A percentile compares a stretch with the other conserved stretches of the same genome.
phyloP scores from a whole-genome alignment of 495 filamentous ascomycete genomes.

The Penicillium paradoxum region DNA sequence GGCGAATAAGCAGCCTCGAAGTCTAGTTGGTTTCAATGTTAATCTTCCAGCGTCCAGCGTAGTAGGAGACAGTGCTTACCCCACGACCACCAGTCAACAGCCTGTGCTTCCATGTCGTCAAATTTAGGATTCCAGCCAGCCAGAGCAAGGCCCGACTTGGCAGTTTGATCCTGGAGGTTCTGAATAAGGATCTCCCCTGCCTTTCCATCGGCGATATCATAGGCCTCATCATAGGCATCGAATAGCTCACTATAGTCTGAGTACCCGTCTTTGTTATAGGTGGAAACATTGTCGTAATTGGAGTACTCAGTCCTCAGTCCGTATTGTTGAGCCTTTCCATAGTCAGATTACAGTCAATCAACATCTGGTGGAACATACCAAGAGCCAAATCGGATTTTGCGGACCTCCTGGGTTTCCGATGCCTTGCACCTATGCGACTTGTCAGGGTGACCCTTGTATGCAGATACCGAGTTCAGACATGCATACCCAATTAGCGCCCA shows the following conservation, averaged over 20 bases:
- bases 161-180: constrained; percentile 60
- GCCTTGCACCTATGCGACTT: constrained; percentile 51
- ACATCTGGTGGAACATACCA: constrained; percentile 35
- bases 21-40: constrained; percentile 35
- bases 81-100: constrained; percentile 62
- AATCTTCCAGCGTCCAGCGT: not conserved
- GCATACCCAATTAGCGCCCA: constrained; percentile 64
- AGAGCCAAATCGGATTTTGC: constrained; percentile 66
- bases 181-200: constrained; percentile 53
- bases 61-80: constrained; percentile 18
- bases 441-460: not conserved
- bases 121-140: constrained; percentile 60
- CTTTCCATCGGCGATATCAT: constrained; percentile 46
- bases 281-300: constrained; percentile 56
- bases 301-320: constrained; percentile 57
- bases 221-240: constrained; percentile 49
- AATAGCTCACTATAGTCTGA: constrained; percentile 48
- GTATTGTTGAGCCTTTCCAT: constrained; percentile 54
- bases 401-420: constrained; percentile 51
- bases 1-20: constrained; percentile 53
- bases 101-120: constrained; percentile 53
- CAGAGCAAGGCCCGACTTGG: constrained; percentile 54
- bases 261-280: constrained; percentile 54
- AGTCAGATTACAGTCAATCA: not conserved
- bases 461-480: not conserved